These are phyloP conservation scores for Rhizophora apiculata DNA, from an alignment of 345 rosid genomes.

Conservation along the genomic window DNA sequence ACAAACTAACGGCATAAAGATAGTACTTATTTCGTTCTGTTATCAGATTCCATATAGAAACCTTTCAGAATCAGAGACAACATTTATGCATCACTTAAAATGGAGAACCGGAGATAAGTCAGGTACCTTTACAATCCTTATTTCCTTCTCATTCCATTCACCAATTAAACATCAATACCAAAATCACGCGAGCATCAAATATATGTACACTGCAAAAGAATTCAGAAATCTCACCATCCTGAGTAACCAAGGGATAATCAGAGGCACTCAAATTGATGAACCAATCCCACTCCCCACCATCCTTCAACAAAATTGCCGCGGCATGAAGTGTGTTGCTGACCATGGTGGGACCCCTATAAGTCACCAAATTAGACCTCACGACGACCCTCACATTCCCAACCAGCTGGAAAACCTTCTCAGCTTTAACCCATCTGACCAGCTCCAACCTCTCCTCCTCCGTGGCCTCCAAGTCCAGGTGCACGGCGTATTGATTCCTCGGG, in stretches of 20 bases:
- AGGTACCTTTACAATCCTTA: neutral
- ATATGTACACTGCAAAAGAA: neutral
- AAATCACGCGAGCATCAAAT: neutral
- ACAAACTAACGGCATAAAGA: too few relatives aligned
- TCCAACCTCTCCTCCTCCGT: slow-evolving; percentile 66
- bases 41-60: neutral
- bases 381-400: slow-evolving; percentile 73
- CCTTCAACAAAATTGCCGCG: slow-evolving; percentile 67
- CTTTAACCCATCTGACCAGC: slow-evolving; percentile 52
- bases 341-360: slow-evolving; percentile 91
- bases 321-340: slow-evolving; percentile 90
- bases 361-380: slow-evolving; percentile 72
- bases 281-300: slow-evolving; percentile 94
- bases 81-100: neutral
- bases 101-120: neutral
- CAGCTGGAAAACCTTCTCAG: slow-evolving; percentile 44
- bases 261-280: slow-evolving; percentile 89
- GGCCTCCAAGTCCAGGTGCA: slow-evolving; percentile 85
- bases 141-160: neutral
- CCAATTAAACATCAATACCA: slow-evolving; percentile 3
- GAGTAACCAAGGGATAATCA: slow-evolving; percentile 86
- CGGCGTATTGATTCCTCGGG: slow-evolving; percentile 75
- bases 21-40: too few relatives aligned
- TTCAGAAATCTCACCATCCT: slow-evolving; percentile 57
- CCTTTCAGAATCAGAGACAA: neutral